A percentile compares a stretch with the other conserved stretches of the same genome.
Evolutionary conservation across 805 yeast genomes (phyloP).

Genomic region (Ogataea populi-albae): DNA sequence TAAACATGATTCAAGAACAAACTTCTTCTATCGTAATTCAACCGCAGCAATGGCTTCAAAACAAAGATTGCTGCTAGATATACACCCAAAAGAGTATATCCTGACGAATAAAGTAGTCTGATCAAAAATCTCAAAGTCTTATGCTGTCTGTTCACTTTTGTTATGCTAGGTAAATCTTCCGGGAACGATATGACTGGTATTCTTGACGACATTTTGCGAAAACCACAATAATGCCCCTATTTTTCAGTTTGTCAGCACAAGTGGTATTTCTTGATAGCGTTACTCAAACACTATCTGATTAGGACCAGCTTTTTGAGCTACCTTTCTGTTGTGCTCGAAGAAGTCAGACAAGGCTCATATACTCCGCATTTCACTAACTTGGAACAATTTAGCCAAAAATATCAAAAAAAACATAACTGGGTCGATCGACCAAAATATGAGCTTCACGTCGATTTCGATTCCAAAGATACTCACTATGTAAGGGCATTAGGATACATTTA

Average conservation of each 20-base stretch:
- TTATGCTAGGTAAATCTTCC: conserved; percentile 22
- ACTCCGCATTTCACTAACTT: too few species aligned
- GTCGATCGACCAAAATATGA: too few species aligned
- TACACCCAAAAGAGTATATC: conserved; percentile 30
- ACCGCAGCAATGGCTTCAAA: conserved; percentile 40
- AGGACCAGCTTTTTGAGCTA: too few species aligned
- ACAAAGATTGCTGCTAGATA: conserved; percentile 33
- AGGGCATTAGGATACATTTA: too few species aligned
- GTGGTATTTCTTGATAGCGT: conserved; percentile 1
- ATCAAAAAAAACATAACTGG: background rate
- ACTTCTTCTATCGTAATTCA: conserved; percentile 38
- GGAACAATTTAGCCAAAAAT: conserved; percentile 2
- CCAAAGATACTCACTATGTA: too few species aligned
- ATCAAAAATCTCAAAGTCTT: conserved; percentile 29
- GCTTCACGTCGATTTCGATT: too few species aligned
- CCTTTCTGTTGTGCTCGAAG: too few species aligned
- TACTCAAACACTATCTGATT: too few species aligned
- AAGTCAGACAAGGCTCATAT: too few species aligned
- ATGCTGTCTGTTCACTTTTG: conserved; percentile 17
- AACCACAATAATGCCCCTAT: background rate
- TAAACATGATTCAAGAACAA: conserved; percentile 32
- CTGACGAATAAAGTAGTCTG: conserved; percentile 35
- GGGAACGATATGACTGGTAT: conserved; percentile 34
- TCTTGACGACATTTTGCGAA: conserved; percentile 9
- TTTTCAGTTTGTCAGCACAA: background rate